Evolutionary conservation across 345 rosid genomes (phyloP).

Genomic region (Physaria fendleri): DNA sequence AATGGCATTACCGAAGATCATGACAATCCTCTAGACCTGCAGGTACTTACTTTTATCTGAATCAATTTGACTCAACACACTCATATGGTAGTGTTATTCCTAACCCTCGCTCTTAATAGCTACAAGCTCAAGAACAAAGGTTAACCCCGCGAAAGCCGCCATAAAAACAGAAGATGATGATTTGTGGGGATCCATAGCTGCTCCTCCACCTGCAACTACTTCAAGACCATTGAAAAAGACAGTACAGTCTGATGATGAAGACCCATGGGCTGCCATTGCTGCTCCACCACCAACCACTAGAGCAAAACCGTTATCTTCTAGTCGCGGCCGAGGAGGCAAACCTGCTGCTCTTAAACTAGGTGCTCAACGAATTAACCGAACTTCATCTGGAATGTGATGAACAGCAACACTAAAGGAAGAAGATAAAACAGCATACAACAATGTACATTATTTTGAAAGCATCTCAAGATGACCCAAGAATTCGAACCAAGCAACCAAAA

Average conservation of each 20-base stretch:
- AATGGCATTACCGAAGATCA: constrained; percentile 69
- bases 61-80: background rate
- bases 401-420: constrained; percentile 1
- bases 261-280: constrained; percentile 95
- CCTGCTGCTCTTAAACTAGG: constrained; percentile 66
- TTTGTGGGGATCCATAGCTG: constrained; percentile 95
- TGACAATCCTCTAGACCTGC: constrained; percentile 62
- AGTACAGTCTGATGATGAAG: constrained; percentile 52
- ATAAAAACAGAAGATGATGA: constrained; percentile 67
- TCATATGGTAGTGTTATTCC: background rate
- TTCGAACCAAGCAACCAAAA: too few species aligned
- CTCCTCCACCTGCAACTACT: constrained; percentile 61
- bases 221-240: constrained; percentile 60
- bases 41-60: constrained; percentile 40
- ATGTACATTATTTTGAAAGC: too few species aligned
- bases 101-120: constrained; percentile 28
- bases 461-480: too few species aligned
- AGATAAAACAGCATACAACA: too few species aligned
- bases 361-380: constrained; percentile 88
- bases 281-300: constrained; percentile 86
- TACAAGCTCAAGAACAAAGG: constrained; percentile 54
- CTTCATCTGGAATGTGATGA: constrained; percentile 59
- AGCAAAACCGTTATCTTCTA: constrained; percentile 65
- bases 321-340: constrained; percentile 72
- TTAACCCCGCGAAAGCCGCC: constrained; percentile 31